phyloP scores from a whole-genome alignment of 2,329 filamentous ascomycete genomes.

The Nemania sp. region DNA sequence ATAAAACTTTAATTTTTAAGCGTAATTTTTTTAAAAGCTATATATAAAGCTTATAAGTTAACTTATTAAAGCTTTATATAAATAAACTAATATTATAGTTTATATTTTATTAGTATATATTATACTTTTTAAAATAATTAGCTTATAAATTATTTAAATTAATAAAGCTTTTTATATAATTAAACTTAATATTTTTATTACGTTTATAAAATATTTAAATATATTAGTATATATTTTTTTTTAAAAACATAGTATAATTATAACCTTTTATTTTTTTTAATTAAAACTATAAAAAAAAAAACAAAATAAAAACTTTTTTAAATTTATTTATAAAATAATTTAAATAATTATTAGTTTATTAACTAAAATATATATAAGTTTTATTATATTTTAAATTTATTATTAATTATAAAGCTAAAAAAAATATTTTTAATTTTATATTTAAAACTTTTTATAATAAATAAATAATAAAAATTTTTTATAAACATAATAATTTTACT shows the following conservation, averaged over 20 bases:
- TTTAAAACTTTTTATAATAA: not conserved
- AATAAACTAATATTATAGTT: not conserved
- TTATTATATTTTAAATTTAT: not conserved
- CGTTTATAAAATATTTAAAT: not conserved
- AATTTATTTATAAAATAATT: not conserved
- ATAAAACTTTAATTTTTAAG: not conserved
- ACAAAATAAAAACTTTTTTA: not conserved
- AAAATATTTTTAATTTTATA: not conserved
- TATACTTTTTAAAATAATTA: not conserved
- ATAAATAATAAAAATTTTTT: not conserved
- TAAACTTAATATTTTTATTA: not conserved
- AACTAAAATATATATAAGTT: not conserved
- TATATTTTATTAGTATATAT: not conserved
- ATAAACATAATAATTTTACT: not conserved
- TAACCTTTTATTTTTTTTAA: not conserved
- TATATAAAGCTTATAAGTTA: not conserved
- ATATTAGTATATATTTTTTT: not conserved
- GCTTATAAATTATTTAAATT: not conserved
- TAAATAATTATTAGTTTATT: not conserved
- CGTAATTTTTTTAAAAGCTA: not conserved
- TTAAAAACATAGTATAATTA: not conserved
- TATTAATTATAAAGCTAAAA: not conserved
- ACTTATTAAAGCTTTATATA: not conserved
- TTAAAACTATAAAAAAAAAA: not conserved
- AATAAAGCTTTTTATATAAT: not conserved